Conservation (phyloP, 192 early-diverging fungal species). For the Piromyces sp. region DNA sequence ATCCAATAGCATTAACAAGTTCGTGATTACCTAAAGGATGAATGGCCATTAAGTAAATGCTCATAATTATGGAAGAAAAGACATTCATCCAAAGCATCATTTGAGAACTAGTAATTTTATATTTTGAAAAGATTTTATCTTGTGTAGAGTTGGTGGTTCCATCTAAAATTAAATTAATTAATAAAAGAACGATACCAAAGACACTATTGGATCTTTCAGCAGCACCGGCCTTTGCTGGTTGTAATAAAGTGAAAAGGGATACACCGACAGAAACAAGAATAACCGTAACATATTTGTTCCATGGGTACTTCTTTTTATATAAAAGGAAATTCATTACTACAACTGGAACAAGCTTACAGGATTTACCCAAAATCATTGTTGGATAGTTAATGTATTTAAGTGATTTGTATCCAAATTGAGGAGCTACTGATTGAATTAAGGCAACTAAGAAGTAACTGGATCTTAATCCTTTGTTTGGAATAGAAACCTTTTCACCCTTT, state of each 20-base stretch:
- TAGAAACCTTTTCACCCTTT: conserved; percentile 19
- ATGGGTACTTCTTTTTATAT: conserved; percentile 69
- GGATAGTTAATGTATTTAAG: conserved; percentile 92
- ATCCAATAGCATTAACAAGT: conserved; percentile 49
- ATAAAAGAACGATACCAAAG: conserved; percentile 63
- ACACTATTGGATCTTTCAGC: conserved; percentile 36
- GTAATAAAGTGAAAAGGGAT: conserved; percentile 80
- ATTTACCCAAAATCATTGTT: conserved; percentile 89
- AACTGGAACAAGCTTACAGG: conserved; percentile 91
- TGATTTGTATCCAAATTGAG: conserved; percentile 85
- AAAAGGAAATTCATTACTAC: conserved; percentile 87
- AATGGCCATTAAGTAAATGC: conserved; percentile 35
- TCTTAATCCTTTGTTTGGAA: conserved; percentile 11
- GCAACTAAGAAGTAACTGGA: conserved; percentile 60
- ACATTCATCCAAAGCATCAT: conserved; percentile 98
- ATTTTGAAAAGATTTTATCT: conserved; percentile 78
- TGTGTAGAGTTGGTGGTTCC: conserved; percentile 91
- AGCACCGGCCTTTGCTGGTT: conserved; percentile 22
- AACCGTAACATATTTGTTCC: conserved; percentile 78
- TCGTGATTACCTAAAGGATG: conserved; percentile 36
- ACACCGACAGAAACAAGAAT: conserved; percentile 76
- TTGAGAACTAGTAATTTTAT: conserved; percentile 64
- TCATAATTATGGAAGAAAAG: conserved; percentile 55
- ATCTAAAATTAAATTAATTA: conserved; percentile 76
- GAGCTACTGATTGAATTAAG: conserved; percentile 50